Percentiles rank a stretch among this genome's conserved stretches.
Conservation (phyloP, 1,284 basidiomycete genomes). For the Stygiomarasmius scandens region DNA sequence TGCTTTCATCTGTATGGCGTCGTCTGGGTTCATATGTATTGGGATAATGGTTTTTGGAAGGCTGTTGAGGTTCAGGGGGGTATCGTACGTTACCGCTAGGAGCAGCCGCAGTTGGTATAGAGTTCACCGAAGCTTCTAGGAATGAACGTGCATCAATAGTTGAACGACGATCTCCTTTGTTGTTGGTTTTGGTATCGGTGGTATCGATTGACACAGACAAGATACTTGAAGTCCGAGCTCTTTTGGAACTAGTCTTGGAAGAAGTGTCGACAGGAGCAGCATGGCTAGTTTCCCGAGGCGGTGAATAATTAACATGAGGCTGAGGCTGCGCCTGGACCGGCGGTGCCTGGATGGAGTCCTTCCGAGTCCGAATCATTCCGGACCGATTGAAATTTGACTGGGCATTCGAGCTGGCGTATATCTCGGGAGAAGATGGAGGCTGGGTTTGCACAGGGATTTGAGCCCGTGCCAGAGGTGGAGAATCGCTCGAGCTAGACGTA, state of each 20-base stretch:
- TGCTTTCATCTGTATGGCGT: slow-evolving; percentile 24
- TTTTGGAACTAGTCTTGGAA: neutral
- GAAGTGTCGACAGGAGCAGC: neutral
- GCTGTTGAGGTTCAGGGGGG: neutral
- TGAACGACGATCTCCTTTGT: neutral
- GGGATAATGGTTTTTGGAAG: neutral
- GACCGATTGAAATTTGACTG: neutral
- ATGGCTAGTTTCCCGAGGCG: neutral
- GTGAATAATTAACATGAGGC: too few species aligned
- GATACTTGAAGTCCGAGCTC: neutral
- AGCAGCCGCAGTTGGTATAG: neutral
- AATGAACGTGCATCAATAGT: neutral
- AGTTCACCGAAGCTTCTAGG: neutral
- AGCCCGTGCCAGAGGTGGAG: neutral
- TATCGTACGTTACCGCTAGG: neutral
- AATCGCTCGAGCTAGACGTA: neutral
- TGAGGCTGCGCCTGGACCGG: neutral
- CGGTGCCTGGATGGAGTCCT: neutral
- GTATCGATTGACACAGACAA: neutral
- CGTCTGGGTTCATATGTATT: slow-evolving; percentile 16
- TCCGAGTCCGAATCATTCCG: neutral
- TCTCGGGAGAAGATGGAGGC: too few species aligned
- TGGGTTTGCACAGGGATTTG: neutral
- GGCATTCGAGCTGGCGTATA: neutral
- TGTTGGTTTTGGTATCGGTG: neutral